Conservation (phyloP, 2,329 filamentous ascomycete genomes). For the Fusarium decemcellulare region DNA sequence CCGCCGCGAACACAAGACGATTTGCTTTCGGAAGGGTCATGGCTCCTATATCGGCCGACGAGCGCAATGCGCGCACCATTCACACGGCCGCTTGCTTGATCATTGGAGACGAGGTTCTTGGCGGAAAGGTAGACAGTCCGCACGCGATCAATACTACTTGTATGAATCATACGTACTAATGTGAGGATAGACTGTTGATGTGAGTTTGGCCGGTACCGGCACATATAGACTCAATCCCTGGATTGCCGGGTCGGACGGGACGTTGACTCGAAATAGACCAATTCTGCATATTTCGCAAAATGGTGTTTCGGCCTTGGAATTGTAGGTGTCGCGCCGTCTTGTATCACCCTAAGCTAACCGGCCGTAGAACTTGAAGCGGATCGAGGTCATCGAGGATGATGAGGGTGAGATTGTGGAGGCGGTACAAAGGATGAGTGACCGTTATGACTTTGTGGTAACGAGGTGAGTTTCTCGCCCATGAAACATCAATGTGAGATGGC, state of each 20-base stretch:
- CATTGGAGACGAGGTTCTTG: slow-evolving; percentile 97
- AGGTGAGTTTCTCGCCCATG: slow-evolving; percentile 60
- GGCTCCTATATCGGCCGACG: slow-evolving; percentile 58
- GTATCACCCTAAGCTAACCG: neutral
- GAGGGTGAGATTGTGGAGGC: slow-evolving; percentile 92
- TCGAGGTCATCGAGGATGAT: slow-evolving; percentile 96
- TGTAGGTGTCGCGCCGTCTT: slow-evolving; percentile 54
- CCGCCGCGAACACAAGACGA: slow-evolving; percentile 52
- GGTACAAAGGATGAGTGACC: slow-evolving; percentile 85
- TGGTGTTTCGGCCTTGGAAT: slow-evolving; percentile 75
- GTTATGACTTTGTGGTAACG: slow-evolving; percentile 95
- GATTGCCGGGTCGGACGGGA: neutral
- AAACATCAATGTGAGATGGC: neutral
- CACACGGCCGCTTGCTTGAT: slow-evolving; percentile 93
- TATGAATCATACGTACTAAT: slow-evolving; percentile 30
- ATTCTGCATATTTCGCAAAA: slow-evolving; percentile 74
- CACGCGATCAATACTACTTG: neutral
- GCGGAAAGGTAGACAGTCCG: slow-evolving; percentile 80
- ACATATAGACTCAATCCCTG: neutral
- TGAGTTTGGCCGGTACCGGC: slow-evolving; percentile 44
- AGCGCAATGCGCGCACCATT: slow-evolving; percentile 77
- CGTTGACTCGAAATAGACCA: slow-evolving; percentile 63
- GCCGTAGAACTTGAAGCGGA: slow-evolving; percentile 78
- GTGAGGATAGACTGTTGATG: slow-evolving; percentile 54
- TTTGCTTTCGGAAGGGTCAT: slow-evolving; percentile 57